Conservation (phyloP, 2,329 filamentous ascomycete species). For the Metarhizium rileyi region DNA sequence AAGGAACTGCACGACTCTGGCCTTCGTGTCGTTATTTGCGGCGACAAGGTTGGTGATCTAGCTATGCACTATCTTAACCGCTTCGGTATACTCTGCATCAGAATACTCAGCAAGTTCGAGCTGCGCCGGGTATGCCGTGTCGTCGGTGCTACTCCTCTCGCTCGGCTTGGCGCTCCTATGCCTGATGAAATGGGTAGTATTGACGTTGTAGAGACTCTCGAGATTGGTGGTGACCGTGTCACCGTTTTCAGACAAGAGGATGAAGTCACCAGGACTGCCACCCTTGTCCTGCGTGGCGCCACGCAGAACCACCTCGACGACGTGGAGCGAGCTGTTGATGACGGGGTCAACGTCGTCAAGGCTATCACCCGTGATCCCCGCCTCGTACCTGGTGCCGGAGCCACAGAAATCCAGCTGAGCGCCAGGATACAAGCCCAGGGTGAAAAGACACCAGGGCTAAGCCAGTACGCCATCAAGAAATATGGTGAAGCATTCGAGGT, state of each 20-base stretch:
- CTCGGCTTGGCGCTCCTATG: slow-evolving; percentile 93
- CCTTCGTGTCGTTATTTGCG: slow-evolving; percentile 82
- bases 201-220: slow-evolving; percentile 90
- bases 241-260: slow-evolving; percentile 97
- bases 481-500: slow-evolving; percentile 97
- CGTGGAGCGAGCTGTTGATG: slow-evolving; percentile 91
- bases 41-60: slow-evolving; percentile 88
- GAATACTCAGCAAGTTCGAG: slow-evolving; percentile 97
- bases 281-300: slow-evolving; percentile 85
- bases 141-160: slow-evolving; percentile 91
- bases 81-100: slow-evolving; percentile 91
- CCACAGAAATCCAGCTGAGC: slow-evolving; percentile 87
- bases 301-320: slow-evolving; percentile 98
- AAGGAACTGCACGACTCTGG: slow-evolving; percentile 96
- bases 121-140: slow-evolving; percentile 90
- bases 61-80: slow-evolving; percentile 97
- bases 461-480: slow-evolving; percentile 96
- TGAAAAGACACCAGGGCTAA: slow-evolving; percentile 84
- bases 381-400: slow-evolving; percentile 87
- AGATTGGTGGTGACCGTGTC: slow-evolving; percentile 95
- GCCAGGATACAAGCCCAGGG: slow-evolving; percentile 84
- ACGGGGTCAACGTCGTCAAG: slow-evolving; percentile 97
- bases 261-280: slow-evolving; percentile 84
- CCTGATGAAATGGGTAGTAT: slow-evolving; percentile 98
- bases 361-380: slow-evolving; percentile 90